Evolutionary conservation across 768 basidiomycete species (phyloP).

Genomic region (Leccinum aurantiacum): DNA sequence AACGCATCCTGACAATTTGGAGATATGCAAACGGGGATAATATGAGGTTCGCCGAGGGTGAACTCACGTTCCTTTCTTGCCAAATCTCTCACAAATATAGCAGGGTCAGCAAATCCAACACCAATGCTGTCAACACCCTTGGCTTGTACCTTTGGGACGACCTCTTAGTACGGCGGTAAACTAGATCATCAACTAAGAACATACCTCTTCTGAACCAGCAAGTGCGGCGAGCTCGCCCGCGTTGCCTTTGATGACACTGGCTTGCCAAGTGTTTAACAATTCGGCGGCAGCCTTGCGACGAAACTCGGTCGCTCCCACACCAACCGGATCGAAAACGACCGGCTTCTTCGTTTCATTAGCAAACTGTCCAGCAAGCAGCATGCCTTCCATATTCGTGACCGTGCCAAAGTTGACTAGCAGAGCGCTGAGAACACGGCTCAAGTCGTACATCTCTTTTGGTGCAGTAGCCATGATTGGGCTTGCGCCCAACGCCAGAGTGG

Average conservation of each 20-base stretch:
- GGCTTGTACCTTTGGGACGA: constrained; percentile 52
- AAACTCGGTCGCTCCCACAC: constrained; percentile 78
- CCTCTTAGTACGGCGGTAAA: background rate
- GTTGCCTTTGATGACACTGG: constrained; percentile 93
- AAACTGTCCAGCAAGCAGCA: constrained; percentile 69
- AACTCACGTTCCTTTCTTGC: constrained; percentile 73
- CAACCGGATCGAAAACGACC: constrained; percentile 90
- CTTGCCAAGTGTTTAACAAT: constrained; percentile 76
- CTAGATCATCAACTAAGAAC: background rate
- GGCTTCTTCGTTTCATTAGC: constrained; percentile 74
- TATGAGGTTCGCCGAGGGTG: background rate
- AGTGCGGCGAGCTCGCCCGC: constrained; percentile 84
- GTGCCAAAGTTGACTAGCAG: constrained; percentile 90
- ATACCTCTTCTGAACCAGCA: constrained; percentile 72
- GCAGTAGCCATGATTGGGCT: constrained; percentile 95
- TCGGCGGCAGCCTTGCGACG: constrained; percentile 58
- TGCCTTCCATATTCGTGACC: constrained; percentile 64
- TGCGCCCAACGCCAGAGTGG: constrained; percentile 82
- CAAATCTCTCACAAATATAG: constrained; percentile 61
- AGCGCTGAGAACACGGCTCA: constrained; percentile 62
- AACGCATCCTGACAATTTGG: constrained; percentile 58
- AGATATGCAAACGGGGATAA: background rate
- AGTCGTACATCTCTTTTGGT: constrained; percentile 77
- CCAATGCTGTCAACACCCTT: constrained; percentile 89
- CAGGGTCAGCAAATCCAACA: constrained; percentile 73